These are phyloP conservation scores for Eragrostis tef DNA, from an alignment of 202 grass and related monocot genomes.

Conservation along the genomic window DNA sequence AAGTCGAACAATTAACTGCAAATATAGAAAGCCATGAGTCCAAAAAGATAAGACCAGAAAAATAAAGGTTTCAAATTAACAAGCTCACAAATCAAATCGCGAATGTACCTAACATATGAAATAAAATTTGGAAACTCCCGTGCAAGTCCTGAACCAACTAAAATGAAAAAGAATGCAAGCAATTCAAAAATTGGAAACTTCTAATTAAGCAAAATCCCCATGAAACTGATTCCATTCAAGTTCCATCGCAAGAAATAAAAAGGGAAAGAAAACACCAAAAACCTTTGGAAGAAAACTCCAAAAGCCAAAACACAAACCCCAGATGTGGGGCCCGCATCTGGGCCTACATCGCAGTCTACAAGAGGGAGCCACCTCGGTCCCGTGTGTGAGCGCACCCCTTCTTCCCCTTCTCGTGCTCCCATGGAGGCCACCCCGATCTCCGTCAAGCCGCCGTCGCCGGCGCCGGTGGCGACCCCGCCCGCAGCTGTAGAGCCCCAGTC, in stretches of 20 bases:
- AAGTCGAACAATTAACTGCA: too few relatives aligned
- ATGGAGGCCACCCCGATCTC: constrained; percentile 76
- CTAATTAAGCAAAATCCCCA: too few relatives aligned
- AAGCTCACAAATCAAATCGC: too few relatives aligned
- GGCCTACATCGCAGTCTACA: constrained; percentile 44
- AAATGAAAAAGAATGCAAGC: too few relatives aligned
- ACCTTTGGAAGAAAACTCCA: constrained; percentile 1
- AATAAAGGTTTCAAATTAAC: too few relatives aligned
- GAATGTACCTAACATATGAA: too few relatives aligned
- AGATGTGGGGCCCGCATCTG: not conserved
- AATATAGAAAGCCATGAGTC: too few relatives aligned
- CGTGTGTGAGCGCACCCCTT: constrained; percentile 28
- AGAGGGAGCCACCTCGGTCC: constrained; percentile 42
- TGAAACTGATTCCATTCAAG: too few relatives aligned
- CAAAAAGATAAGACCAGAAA: too few relatives aligned
- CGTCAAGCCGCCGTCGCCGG: constrained; percentile 51
- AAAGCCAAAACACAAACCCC: constrained; percentile 24
- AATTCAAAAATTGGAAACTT: too few relatives aligned
- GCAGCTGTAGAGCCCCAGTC: not conserved
- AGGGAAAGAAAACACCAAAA: not conserved
- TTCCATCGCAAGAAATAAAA: not conserved
- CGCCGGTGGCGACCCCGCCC: not conserved
- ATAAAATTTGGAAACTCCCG: too few relatives aligned
- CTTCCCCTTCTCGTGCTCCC: constrained; percentile 9
- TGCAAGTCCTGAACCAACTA: too few relatives aligned